A percentile compares a stretch with the other conserved stretches of the same genome.
Conservation (phyloP, 805 yeast species). For the Ogataea dorogensis region DNA sequence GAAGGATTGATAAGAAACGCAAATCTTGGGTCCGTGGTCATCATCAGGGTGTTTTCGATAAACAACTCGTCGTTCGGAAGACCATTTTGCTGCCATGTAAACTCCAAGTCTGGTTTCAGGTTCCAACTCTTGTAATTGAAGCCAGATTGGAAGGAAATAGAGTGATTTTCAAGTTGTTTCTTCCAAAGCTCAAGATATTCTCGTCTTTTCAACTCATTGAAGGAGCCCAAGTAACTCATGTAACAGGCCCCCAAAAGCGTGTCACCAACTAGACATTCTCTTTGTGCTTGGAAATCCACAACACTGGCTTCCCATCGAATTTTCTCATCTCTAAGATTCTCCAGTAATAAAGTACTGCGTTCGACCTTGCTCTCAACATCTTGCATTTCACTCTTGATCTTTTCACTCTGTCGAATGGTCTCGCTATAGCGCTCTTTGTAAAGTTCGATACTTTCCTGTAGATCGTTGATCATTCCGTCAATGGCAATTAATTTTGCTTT, state of each 20-base stretch:
- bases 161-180: conserved; percentile 32
- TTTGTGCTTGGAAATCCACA: conserved; percentile 45
- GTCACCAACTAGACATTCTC: conserved; percentile 58
- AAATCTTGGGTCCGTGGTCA: conserved; percentile 34
- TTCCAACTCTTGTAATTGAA: conserved; percentile 38
- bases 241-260: conserved; percentile 62
- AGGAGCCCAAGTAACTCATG: conserved; percentile 56
- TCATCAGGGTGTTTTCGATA: conserved; percentile 60
- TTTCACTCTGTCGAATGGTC: conserved; percentile 76
- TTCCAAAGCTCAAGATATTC: conserved; percentile 23
- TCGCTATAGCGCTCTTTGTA: conserved; percentile 69
- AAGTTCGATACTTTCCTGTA: conserved; percentile 62
- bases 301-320: conserved; percentile 69
- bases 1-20: conserved; percentile 78
- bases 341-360: conserved; percentile 62
- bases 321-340: conserved; percentile 64
- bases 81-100: conserved; percentile 53
- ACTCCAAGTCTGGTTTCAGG: conserved; percentile 39
- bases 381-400: conserved; percentile 67
- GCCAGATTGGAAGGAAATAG: conserved; percentile 40
- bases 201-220: conserved; percentile 38
- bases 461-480: conserved; percentile 75
- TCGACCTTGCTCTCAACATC: conserved; percentile 57
- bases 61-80: conserved; percentile 58
- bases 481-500: conserved; percentile 71